These are phyloP conservation scores for Schizophyllum amplum DNA, from an alignment of 1,284 basidiomycete species.

Conservation along the genomic window DNA sequence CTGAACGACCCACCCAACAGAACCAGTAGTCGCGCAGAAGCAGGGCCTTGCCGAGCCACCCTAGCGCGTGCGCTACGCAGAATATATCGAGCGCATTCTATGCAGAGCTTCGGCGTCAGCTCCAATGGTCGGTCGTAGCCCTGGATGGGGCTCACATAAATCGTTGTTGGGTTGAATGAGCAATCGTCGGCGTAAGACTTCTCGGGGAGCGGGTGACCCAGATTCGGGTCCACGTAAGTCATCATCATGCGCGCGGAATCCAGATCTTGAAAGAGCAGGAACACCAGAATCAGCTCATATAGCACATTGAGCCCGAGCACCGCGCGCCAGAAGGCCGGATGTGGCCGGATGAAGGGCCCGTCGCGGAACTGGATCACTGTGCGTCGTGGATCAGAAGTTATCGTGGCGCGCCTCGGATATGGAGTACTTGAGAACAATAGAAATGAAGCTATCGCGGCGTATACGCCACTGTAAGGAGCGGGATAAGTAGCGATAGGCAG, in stretches of 20 bases:
- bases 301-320: conserved; percentile 72
- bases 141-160: conserved; percentile 49
- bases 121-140: conserved; percentile 3
- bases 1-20: conserved; percentile 56
- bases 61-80: conserved; percentile 72
- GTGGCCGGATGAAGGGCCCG: conserved; percentile 70
- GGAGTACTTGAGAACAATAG: conserved; percentile 49
- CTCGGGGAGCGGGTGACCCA: conserved; percentile 70
- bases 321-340: conserved; percentile 70
- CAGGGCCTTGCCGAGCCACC: conserved; percentile 85
- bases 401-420: neutral
- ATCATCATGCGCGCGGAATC: conserved; percentile 71
- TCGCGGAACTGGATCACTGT: conserved; percentile 76
- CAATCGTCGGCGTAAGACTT: conserved; percentile 81
- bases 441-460: conserved; percentile 63
- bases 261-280: conserved; percentile 77
- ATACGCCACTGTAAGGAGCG: conserved; percentile 48
- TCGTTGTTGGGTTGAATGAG: conserved; percentile 47
- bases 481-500: conserved; percentile 5
- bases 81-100: conserved; percentile 78
- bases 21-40: conserved; percentile 85
- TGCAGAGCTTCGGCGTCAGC: conserved; percentile 2
- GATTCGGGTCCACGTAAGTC: conserved; percentile 60
- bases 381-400: neutral
- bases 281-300: conserved; percentile 74